These are phyloP conservation scores for Luffa acutangula DNA, from an alignment of 306 rosid species.

Conservation along the genomic window DNA sequence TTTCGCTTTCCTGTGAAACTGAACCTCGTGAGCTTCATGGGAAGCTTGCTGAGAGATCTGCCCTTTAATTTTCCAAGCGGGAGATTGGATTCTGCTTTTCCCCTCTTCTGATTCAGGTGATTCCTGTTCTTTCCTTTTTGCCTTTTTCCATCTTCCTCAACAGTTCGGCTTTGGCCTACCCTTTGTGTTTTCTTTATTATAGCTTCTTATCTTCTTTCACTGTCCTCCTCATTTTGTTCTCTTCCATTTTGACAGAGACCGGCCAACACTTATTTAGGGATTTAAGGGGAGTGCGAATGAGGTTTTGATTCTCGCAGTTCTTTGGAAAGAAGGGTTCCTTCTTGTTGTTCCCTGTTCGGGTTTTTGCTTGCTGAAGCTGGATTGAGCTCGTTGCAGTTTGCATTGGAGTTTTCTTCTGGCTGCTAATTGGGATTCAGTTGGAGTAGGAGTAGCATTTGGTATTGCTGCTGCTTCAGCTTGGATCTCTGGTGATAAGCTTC, in stretches of 20 bases:
- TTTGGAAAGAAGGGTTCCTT: slow-evolving; percentile 15
- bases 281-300: not conserved
- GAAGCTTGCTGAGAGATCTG: slow-evolving; percentile 74
- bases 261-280: slow-evolving; percentile 18
- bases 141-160: not conserved
- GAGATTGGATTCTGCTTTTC: not conserved
- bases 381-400: slow-evolving; percentile 13
- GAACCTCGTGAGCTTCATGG: slow-evolving; percentile 72
- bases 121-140: slow-evolving; percentile 18
- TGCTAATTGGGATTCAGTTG: slow-evolving; percentile 10
- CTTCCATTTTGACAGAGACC: slow-evolving; percentile 12
- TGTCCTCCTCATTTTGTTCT: slow-evolving; percentile 13
- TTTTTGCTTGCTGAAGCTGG: slow-evolving; percentile 17
- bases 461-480: not conserved
- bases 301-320: slow-evolving; percentile 19
- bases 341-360: slow-evolving; percentile 13
- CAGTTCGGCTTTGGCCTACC: not conserved
- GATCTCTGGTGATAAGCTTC: slow-evolving; percentile 11
- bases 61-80: slow-evolving; percentile 41
- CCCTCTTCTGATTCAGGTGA: slow-evolving; percentile 58
- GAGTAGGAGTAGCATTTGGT: slow-evolving; percentile 14
- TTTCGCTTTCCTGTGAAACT: slow-evolving; percentile 36
- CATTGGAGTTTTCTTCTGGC: slow-evolving; percentile 14
- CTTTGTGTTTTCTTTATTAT: slow-evolving; percentile 19
- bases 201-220: not conserved